Evolutionary conservation across 2,329 filamentous ascomycete genomes (phyloP).

Genomic region (Beauveria sp.): DNA sequence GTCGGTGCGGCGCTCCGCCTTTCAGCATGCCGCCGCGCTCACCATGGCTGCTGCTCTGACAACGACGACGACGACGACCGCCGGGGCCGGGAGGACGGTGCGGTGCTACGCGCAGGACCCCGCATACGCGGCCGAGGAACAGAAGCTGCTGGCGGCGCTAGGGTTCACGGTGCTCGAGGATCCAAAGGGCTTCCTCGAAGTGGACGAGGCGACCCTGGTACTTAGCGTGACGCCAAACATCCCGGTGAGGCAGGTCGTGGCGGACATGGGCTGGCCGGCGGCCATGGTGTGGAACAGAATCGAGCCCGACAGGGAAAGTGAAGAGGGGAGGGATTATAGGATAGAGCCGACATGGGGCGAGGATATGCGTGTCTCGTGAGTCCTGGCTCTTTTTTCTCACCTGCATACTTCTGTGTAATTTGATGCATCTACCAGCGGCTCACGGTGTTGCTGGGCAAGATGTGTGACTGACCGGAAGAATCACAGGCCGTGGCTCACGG

Average conservation of each 20-base stretch:
- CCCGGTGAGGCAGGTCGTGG: constrained; percentile 18
- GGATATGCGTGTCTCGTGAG: neutral
- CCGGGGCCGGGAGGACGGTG: neutral
- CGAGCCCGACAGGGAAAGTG: neutral
- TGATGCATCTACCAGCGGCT: too few relatives aligned
- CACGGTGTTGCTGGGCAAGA: too few relatives aligned
- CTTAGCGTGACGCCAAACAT: constrained; percentile 12
- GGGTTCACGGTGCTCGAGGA: constrained; percentile 12
- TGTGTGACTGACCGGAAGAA: neutral
- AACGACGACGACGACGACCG: neutral
- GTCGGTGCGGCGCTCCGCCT: neutral
- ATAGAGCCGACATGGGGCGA: neutral
- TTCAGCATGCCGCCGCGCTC: constrained; percentile 19
- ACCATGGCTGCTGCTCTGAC: constrained; percentile 1
- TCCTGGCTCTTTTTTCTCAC: neutral
- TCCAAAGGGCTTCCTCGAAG: constrained; percentile 15
- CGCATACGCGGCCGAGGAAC: constrained; percentile 5
- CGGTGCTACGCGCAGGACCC: constrained; percentile 13
- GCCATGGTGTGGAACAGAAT: constrained; percentile 16
- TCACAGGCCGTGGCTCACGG: neutral
- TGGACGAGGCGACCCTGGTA: constrained; percentile 15
- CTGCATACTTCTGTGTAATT: too few relatives aligned
- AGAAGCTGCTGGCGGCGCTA: neutral
- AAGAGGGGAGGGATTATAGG: neutral
- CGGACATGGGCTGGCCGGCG: constrained; percentile 16